A percentile compares a stretch with the other conserved stretches of the same genome.
phyloP scores from a whole-genome alignment of 805 yeast species.

The Zygoascus bituminiphila region DNA sequence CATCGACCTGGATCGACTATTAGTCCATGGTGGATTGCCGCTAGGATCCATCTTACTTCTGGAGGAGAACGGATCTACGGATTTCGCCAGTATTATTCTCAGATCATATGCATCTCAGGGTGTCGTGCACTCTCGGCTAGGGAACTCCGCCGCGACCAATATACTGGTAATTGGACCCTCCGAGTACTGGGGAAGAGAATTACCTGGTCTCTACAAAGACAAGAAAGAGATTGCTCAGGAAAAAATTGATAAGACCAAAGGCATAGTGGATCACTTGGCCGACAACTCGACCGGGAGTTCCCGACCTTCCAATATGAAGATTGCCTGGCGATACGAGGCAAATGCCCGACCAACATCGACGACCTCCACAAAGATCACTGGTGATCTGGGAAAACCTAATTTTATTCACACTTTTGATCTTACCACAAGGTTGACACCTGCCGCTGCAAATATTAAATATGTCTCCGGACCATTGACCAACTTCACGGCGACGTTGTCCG shows the following conservation, averaged over 20 bases:
- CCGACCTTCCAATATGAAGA: slow-evolving; percentile 43
- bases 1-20: slow-evolving; percentile 59
- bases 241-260: slow-evolving; percentile 30
- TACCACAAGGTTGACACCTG: slow-evolving; percentile 59
- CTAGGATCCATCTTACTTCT: slow-evolving; percentile 60
- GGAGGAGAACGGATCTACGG: slow-evolving; percentile 85
- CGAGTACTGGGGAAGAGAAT: slow-evolving; percentile 51
- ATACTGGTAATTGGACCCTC: slow-evolving; percentile 55
- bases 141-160: slow-evolving; percentile 37
- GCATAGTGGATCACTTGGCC: slow-evolving; percentile 15
- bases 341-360: slow-evolving; percentile 20
- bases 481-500: neutral
- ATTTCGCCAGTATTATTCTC: slow-evolving; percentile 63
- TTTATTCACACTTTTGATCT: slow-evolving; percentile 68
- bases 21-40: slow-evolving; percentile 82
- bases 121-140: slow-evolving; percentile 47
- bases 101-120: slow-evolving; percentile 75
- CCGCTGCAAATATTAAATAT: slow-evolving; percentile 49
- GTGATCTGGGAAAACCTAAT: slow-evolving; percentile 34
- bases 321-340: slow-evolving; percentile 89
- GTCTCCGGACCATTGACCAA: slow-evolving; percentile 28
- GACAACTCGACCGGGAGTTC: slow-evolving; percentile 3
- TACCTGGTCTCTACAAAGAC: slow-evolving; percentile 74
- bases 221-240: slow-evolving; percentile 30
- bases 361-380: neutral